Conservation (phyloP, 352 stramenopile genomes). For the Pythium dissimile region DNA sequence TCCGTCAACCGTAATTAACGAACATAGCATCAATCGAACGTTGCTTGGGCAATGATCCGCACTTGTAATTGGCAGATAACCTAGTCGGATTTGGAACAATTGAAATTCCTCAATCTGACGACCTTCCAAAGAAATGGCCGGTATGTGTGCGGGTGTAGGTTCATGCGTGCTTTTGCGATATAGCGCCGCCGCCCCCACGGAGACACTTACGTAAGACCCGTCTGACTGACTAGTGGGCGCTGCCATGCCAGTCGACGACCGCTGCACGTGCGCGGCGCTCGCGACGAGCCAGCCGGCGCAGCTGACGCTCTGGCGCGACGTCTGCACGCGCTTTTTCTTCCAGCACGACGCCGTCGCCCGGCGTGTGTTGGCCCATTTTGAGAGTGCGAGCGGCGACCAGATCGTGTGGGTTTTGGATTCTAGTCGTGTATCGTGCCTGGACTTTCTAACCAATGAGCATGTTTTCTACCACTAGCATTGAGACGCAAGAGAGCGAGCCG, state of each 20-base stretch:
- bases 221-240: no score
- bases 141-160: neutral
- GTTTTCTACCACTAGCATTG: constrained; percentile 21
- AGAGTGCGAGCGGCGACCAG: constrained; percentile 57
- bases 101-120: neutral
- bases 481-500: neutral
- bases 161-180: no score
- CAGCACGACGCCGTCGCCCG: constrained; percentile 48
- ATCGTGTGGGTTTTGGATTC: constrained; percentile 35
- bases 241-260: constrained; percentile 8
- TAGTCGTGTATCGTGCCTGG: no score
- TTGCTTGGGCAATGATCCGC: neutral
- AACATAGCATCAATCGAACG: no score
- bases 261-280: constrained; percentile 36
- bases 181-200: no score
- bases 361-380: constrained; percentile 67
- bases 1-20: neutral
- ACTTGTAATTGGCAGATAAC: neutral
- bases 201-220: no score
- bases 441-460: no score
- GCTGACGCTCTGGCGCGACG: constrained; percentile 44
- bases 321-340: constrained; percentile 68
- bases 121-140: neutral
- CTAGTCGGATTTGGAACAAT: neutral
- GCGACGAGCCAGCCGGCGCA: constrained; percentile 24